Evolutionary conservation across 352 stramenopile genomes (phyloP).

Genomic region (Phytophthora nicotianae): DNA sequence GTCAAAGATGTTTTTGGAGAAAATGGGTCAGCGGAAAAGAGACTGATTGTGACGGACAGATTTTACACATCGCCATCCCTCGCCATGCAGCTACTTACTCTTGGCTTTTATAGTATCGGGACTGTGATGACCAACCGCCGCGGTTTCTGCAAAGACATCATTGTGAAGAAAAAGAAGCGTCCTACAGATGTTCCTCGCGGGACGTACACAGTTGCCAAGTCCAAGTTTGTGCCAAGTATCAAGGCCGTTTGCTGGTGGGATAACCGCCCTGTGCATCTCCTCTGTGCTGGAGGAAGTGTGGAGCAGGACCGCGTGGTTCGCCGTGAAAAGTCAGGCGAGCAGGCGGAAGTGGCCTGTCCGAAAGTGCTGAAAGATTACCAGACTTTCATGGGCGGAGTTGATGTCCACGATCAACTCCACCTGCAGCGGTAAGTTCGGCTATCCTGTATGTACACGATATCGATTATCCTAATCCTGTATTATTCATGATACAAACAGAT

Average conservation of each 20-base stretch:
- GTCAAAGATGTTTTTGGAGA: not conserved
- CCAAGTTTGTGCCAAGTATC: not conserved
- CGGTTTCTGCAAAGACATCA: not conserved
- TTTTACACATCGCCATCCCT: not conserved
- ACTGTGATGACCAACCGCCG: not conserved
- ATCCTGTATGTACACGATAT: not conserved
- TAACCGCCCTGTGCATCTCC: not conserved
- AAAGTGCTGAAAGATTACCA: not conserved
- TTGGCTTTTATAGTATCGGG: not conserved
- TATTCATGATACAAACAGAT: not conserved
- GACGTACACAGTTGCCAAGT: not conserved
- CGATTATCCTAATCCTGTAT: not conserved
- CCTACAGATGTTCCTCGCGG: not conserved
- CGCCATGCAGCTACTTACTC: not conserved
- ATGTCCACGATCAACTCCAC: not conserved
- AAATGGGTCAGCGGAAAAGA: not conserved
- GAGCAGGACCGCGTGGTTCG: not conserved
- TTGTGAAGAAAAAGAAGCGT: not conserved
- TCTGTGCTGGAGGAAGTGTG: not conserved
- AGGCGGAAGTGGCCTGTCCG: not conserved
- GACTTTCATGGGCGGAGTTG: not conserved
- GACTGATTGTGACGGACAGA: not conserved
- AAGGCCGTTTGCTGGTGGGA: not conserved
- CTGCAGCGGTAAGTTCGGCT: not conserved
- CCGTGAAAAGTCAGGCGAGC: not conserved